Conservation (phyloP, 2,329 filamentous ascomycete species). For the Hypoxylon sp. region DNA sequence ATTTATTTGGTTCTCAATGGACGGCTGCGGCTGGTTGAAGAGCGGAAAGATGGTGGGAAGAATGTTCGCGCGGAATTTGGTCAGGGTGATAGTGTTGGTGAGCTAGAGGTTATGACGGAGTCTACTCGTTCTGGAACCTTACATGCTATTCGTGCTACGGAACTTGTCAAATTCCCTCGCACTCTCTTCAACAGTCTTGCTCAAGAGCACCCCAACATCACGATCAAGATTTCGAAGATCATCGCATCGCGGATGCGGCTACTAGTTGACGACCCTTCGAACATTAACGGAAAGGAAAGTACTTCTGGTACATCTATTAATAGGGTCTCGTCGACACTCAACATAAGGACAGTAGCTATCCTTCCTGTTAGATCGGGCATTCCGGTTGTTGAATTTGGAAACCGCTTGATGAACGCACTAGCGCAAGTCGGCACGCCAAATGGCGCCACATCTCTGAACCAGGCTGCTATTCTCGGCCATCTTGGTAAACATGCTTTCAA, state of each 20-base stretch:
- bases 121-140: constrained; percentile 90
- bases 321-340: constrained; percentile 86
- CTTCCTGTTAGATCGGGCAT: constrained; percentile 92
- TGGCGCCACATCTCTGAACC: constrained; percentile 91
- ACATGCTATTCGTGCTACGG: constrained; percentile 96
- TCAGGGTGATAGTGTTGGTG: constrained; percentile 97
- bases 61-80: constrained; percentile 92
- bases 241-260: constrained; percentile 95
- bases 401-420: constrained; percentile 87
- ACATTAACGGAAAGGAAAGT: constrained; percentile 75
- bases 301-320: constrained; percentile 72
- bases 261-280: constrained; percentile 84
- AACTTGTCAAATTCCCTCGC: constrained; percentile 94
- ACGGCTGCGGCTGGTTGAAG: constrained; percentile 85
- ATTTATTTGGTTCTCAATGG: constrained; percentile 99
- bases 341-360: constrained; percentile 92
- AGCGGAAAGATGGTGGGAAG: constrained; percentile 84
- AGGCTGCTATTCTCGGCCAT: constrained; percentile 94
- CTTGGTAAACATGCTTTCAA: constrained; percentile 96
- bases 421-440: constrained; percentile 90
- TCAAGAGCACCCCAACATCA: constrained; percentile 96
- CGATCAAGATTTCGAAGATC: constrained; percentile 98
- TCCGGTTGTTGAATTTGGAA: constrained; percentile 95
- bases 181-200: constrained; percentile 98
- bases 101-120: constrained; percentile 97